A percentile compares a stretch with the other conserved stretches of the same genome.
Conservation (phyloP, 768 basidiomycete genomes). For the Lactarius vividus region DNA sequence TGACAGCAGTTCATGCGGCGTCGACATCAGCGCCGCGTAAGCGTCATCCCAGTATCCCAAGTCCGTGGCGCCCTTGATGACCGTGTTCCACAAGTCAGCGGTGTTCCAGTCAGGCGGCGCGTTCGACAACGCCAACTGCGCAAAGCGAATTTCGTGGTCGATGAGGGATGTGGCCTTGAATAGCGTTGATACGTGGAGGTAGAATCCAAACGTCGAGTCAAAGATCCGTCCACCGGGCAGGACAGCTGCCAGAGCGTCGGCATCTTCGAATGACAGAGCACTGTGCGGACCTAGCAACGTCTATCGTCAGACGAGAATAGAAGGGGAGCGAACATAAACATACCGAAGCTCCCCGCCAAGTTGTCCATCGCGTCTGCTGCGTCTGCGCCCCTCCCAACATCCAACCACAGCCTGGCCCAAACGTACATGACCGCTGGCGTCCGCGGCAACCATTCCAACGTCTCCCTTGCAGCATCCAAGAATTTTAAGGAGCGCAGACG, state of each 20-base stretch:
- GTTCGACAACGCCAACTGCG: constrained; percentile 75
- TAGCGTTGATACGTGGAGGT: constrained; percentile 69
- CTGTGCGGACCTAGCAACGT: constrained; percentile 45
- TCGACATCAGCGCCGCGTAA: constrained; percentile 71
- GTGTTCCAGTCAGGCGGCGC: constrained; percentile 53
- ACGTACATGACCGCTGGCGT: constrained; percentile 77
- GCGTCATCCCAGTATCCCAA: constrained; percentile 82
- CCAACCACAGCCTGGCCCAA: constrained; percentile 61
- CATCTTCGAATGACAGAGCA: constrained; percentile 56
- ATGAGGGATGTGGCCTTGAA: constrained; percentile 61
- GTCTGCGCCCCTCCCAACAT: constrained; percentile 67
- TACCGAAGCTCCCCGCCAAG: constrained; percentile 74
- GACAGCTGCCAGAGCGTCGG: constrained; percentile 57
- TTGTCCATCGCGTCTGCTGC: constrained; percentile 71
- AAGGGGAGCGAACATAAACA: constrained; percentile 29
- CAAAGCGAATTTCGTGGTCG: constrained; percentile 67
- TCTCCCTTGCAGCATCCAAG: constrained; percentile 55
- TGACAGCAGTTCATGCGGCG: constrained; percentile 77
- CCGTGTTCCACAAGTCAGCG: constrained; percentile 71
- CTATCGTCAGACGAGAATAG: constrained; percentile 16
- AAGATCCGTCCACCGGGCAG: constrained; percentile 57
- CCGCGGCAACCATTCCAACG: constrained; percentile 75
- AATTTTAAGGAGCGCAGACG: constrained; percentile 63
- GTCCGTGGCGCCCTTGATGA: constrained; percentile 74
- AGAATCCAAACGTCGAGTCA: constrained; percentile 68